These are phyloP conservation scores for Hibiscus syriacus DNA, from an alignment of 345 rosid species.

Conservation along the genomic window DNA sequence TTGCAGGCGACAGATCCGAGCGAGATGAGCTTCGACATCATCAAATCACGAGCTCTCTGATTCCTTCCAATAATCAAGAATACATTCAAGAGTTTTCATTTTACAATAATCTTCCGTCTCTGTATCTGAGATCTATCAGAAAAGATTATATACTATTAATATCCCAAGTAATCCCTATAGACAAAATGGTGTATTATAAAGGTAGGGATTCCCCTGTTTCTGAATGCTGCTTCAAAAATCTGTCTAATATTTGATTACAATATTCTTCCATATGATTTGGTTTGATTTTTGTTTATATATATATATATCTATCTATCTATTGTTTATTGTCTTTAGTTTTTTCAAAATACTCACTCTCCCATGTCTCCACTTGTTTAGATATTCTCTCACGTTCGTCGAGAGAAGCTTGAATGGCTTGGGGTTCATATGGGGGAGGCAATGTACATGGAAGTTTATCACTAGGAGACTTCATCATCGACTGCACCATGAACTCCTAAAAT, in stretches of 20 bases:
- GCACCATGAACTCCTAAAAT: constrained; percentile 32
- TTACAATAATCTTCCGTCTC: neutral
- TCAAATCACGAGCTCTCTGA: constrained; percentile 11
- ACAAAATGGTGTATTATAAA: neutral
- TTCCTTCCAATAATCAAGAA: neutral
- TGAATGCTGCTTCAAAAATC: neutral
- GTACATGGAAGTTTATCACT: constrained; percentile 31
- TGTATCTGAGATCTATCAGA: neutral
- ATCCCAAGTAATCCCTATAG: neutral
- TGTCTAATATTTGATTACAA: neutral
- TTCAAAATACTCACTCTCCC: constrained; percentile 44
- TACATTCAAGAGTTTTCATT: neutral
- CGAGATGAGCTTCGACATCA: constrained; percentile 12
- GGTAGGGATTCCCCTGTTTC: neutral
- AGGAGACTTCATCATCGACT: constrained; percentile 45
- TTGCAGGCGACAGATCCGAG: constrained; percentile 16
- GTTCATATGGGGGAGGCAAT: constrained; percentile 36
- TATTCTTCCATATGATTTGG: neutral
- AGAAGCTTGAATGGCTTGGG: constrained; percentile 26
- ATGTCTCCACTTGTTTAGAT: constrained; percentile 38
- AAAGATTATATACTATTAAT: neutral
- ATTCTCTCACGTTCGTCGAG: constrained; percentile 24
- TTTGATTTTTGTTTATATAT: no score
- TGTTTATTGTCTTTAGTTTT: neutral
- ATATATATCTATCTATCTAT: no score